Conservation (phyloP, 805 yeast species). For the Starmerella stellata region DNA sequence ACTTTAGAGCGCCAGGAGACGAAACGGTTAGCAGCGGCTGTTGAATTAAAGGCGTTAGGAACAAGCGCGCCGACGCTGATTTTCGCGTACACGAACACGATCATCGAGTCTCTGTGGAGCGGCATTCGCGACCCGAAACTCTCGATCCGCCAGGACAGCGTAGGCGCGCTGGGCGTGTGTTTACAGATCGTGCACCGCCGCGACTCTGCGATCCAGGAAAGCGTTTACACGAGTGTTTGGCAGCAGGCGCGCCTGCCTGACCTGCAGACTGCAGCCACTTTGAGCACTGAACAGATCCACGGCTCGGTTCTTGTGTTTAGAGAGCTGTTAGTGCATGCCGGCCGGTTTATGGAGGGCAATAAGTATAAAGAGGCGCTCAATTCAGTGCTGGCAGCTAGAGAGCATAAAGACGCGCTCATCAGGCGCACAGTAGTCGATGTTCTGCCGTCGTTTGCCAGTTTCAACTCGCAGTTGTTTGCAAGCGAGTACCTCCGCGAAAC, state of each 20-base stretch:
- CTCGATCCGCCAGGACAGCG: conserved; percentile 65
- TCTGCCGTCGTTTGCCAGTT: conserved; percentile 65
- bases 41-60: conserved; percentile 68
- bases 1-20: conserved; percentile 72
- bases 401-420: conserved; percentile 55
- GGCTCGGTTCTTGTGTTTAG: conserved; percentile 70
- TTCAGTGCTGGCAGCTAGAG: conserved; percentile 51
- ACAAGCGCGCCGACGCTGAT: conserved; percentile 71
- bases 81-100: conserved; percentile 57
- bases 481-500: conserved; percentile 66
- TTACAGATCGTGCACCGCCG: conserved; percentile 62
- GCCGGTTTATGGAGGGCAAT: conserved; percentile 43
- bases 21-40: conserved; percentile 69
- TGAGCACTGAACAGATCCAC: conserved; percentile 60
- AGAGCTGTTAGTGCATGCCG: conserved; percentile 55
- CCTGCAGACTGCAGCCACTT: conserved; percentile 25
- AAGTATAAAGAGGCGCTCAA: conserved; percentile 65
- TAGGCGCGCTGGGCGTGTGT: conserved; percentile 60
- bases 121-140: conserved; percentile 67
- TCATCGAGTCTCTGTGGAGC: conserved; percentile 70
- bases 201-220: conserved; percentile 48
- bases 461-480: conserved; percentile 56
- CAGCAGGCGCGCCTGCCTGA: conserved; percentile 50
- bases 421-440: conserved; percentile 72
- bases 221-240: conserved; percentile 57